Conservation (phyloP, 2,329 filamentous ascomycete genomes). For the Blumeria hordei region DNA sequence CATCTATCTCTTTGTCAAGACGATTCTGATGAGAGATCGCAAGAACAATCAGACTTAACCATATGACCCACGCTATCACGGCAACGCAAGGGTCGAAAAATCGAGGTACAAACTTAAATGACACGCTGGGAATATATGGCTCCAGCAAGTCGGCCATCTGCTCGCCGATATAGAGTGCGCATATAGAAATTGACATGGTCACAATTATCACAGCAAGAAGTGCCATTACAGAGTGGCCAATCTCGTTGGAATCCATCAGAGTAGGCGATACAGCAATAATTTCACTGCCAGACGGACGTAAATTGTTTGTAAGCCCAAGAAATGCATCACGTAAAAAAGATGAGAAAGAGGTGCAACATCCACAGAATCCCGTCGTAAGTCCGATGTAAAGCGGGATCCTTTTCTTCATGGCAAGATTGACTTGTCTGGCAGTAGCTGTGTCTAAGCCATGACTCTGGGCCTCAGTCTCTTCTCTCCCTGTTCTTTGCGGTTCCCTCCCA, state of each 20-base stretch:
- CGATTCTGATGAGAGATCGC: constrained; percentile 43
- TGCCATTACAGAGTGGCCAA: constrained; percentile 66
- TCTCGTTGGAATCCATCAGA: constrained; percentile 26
- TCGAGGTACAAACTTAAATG: constrained; percentile 29
- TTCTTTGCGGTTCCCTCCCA: constrained; percentile 14
- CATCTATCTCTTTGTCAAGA: constrained; percentile 20
- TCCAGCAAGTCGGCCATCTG: constrained; percentile 46
- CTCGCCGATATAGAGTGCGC: constrained; percentile 44
- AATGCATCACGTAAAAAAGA: constrained; percentile 63
- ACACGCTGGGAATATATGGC: constrained; percentile 32
- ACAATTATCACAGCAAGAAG: constrained; percentile 49
- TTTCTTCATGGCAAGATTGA: constrained; percentile 46
- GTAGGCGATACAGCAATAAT: constrained; percentile 15
- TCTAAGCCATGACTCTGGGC: constrained; percentile 12
- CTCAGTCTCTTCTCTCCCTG: constrained; percentile 20
- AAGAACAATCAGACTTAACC: constrained; percentile 55
- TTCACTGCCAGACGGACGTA: constrained; percentile 26
- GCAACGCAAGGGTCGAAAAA: constrained; percentile 39
- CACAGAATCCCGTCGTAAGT: constrained; percentile 67
- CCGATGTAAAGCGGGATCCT: constrained; percentile 74
- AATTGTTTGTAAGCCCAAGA: constrained; percentile 51
- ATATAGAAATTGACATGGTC: constrained; percentile 46
- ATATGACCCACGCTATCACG: constrained; percentile 45
- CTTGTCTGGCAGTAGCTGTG: constrained; percentile 25
- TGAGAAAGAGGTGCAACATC: constrained; percentile 77